Conservation (phyloP, 1,139 yeast species). For the Scheffersomyces quercinus region DNA sequence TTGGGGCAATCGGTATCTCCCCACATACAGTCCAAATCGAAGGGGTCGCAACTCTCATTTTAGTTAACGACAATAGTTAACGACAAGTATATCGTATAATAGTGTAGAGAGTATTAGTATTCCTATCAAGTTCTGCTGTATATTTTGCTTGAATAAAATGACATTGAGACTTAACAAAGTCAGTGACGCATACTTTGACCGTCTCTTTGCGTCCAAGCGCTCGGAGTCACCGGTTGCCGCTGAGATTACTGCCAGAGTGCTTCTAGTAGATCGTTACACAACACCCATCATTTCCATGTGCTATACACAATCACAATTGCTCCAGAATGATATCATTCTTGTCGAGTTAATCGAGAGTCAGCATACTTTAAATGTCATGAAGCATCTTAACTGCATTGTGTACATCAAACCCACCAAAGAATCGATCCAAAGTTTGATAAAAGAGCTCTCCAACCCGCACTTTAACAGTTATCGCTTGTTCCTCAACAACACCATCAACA, state of each 20-base stretch:
- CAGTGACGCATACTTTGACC: constrained; percentile 37
- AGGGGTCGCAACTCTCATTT: no score
- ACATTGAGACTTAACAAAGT: constrained; percentile 37
- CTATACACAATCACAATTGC: constrained; percentile 81
- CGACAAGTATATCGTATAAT: no score
- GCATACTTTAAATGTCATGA: constrained; percentile 66
- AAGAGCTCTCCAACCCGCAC: constrained; percentile 76
- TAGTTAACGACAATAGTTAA: no score
- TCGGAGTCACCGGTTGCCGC: constrained; percentile 20
- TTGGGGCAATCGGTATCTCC: no score
- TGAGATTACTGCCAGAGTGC: constrained; percentile 61
- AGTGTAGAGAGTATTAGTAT: no score
- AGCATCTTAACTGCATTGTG: constrained; percentile 80
- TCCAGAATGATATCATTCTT: constrained; percentile 78
- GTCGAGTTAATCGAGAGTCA: constrained; percentile 69
- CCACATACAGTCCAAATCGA: no score
- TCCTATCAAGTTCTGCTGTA: not conserved
- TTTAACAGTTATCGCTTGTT: constrained; percentile 74
- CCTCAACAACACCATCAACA: constrained; percentile 73
- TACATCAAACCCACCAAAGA: constrained; percentile 74
- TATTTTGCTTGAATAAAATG: constrained; percentile 15
- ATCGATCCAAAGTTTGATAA: constrained; percentile 57
- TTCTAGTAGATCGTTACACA: constrained; percentile 77
- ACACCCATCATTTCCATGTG: constrained; percentile 82
- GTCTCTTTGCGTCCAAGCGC: constrained; percentile 28